Evolutionary conservation across 2,329 filamentous ascomycete genomes (phyloP), one percentile per base, ranked within the genome.

Genomic region (Cryphonectria naterciae): DNA sequence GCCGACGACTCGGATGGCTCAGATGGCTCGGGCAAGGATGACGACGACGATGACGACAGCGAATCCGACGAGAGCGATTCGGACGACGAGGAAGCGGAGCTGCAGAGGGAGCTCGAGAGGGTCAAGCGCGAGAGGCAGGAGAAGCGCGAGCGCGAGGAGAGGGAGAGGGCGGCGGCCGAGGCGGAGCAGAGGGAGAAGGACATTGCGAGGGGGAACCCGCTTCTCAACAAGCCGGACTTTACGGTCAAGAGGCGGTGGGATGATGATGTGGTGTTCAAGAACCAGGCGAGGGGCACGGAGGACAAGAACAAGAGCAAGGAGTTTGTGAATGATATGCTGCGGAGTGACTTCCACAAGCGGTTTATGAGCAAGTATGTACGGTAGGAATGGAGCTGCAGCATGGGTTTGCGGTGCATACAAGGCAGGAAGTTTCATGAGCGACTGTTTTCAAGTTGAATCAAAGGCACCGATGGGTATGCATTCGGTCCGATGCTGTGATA

Each of bases 181-280:
- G 87, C 96, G 78, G 94, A 95, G 78, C 88, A 92, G 77, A 88
- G 93, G 72, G 95, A 97, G 81, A 88, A 90, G 74, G 93, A 98
- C 77, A 97, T 98, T 77, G 95, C 96, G 49, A 85, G 93, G 58
- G 96, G 96, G 8, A 99, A 99, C 80, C 96, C 96, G 54, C 83
- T 99, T 67, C 87, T 99, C 70, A 98, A 98, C 66, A 93, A 93
- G 79, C 83, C 88, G 28, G 94, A 97, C 76, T 98, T 97, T 80
- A 94, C 91, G 71, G 91, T 98, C 78, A 98, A 97, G 86, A 86
- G 93, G 75, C 85, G 85, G 81, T 99, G 96, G 96, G 96, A 99
- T 76, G 96, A 99, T 77, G 96, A 99, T 79, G 96, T 99, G 17
- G 95, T 99, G 2, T 99, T 99, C 84, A 98, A 97, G 85, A 99